A percentile compares a stretch with the other conserved stretches of the same genome.
Conservation (phyloP, 2,329 filamentous ascomycete species). For the Microdochium bolleyi region DNA sequence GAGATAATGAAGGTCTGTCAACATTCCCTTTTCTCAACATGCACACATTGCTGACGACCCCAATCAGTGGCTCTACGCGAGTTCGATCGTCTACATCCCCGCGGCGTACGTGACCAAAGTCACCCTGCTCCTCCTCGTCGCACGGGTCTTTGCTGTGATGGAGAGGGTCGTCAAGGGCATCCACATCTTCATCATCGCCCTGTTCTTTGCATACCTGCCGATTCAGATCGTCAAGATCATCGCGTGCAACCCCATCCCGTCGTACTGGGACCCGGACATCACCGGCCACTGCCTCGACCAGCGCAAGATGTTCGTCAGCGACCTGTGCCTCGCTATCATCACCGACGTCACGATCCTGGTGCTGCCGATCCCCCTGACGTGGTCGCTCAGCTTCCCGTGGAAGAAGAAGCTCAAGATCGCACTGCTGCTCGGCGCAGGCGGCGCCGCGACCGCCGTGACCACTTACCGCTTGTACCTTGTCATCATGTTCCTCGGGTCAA, state of each 20-base stretch:
- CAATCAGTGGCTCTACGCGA: constrained; percentile 17
- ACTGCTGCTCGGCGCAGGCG: constrained; percentile 19
- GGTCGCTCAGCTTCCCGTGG: constrained; percentile 16
- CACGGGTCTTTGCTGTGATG: constrained; percentile 19
- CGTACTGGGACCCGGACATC: constrained; percentile 14
- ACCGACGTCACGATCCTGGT: constrained; percentile 24
- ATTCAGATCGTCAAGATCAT: constrained; percentile 16
- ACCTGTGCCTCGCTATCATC: constrained; percentile 20
- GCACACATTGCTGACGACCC: not conserved
- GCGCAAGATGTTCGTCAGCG: constrained; percentile 21
- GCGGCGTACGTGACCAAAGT: constrained; percentile 20
- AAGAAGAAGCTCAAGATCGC: constrained; percentile 23
- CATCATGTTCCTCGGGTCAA: constrained; percentile 11
- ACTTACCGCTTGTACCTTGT: constrained; percentile 15
- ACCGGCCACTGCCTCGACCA: constrained; percentile 19
- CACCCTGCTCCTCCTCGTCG: constrained; percentile 22
- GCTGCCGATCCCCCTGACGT: constrained; percentile 22
- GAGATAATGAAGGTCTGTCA: constrained; percentile 8
- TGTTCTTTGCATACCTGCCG: constrained; percentile 15
- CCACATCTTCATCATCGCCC: constrained; percentile 17
- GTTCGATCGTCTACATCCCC: constrained; percentile 18
- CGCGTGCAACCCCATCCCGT: constrained; percentile 14
- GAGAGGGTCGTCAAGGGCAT: constrained; percentile 14
- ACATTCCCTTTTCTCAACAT: not conserved
- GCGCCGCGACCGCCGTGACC: constrained; percentile 18